Evolutionary conservation across 192 early-diverging fungal genomes (phyloP).

Genomic region (Mortierella alpina): DNA sequence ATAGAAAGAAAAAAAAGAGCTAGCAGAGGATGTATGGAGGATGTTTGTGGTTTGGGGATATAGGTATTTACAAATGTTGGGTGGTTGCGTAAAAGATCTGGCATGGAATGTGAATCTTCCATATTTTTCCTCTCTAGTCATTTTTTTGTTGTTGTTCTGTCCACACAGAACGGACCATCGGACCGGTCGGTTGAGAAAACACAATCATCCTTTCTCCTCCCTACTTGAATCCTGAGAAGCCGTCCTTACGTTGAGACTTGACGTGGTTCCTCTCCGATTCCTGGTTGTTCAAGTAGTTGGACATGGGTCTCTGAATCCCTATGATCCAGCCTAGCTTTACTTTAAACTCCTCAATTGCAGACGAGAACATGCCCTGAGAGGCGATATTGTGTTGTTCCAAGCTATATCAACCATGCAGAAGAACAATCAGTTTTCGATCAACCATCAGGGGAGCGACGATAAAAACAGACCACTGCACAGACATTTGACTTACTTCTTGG

Average conservation of each 20-base stretch:
- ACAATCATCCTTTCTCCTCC: too few relatives aligned
- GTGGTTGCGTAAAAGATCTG: too few relatives aligned
- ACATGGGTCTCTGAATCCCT: conserved; percentile 56
- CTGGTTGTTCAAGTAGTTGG: conserved; percentile 2
- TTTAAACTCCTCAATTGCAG: conserved; percentile 71
- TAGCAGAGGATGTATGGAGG: not conserved
- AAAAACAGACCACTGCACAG: not conserved
- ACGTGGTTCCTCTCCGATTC: not conserved
- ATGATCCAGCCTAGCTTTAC: conserved; percentile 78
- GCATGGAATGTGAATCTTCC: too few relatives aligned
- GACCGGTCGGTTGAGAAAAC: too few relatives aligned
- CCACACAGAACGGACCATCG: too few relatives aligned
- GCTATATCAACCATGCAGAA: conserved; percentile 23
- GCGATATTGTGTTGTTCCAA: conserved; percentile 71
- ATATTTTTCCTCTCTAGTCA: too few relatives aligned
- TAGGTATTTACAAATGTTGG: conserved; percentile 17
- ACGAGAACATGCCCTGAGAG: conserved; percentile 69
- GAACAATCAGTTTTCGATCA: not conserved
- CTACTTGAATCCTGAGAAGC: too few relatives aligned
- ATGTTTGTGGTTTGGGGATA: not conserved
- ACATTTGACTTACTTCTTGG: conserved; percentile 63
- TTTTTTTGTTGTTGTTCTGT: too few relatives aligned
- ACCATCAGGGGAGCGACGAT: not conserved
- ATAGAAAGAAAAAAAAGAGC: not conserved
- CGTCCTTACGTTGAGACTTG: too few relatives aligned